Evolutionary conservation across 176 grass and related monocot genomes (phyloP).

Genomic region (Phyllostachys edulis): DNA sequence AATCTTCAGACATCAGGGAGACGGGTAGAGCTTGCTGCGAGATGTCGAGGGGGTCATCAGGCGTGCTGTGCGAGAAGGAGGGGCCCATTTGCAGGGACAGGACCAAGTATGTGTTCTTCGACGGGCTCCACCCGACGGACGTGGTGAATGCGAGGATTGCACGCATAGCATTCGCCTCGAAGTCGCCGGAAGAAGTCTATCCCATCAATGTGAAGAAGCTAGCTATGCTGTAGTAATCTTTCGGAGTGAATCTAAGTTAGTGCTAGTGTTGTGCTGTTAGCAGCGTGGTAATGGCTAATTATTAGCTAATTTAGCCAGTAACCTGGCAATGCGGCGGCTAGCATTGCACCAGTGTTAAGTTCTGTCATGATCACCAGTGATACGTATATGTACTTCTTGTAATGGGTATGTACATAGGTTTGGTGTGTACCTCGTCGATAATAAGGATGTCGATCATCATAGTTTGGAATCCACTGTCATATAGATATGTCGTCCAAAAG

Average conservation of each 20-base stretch:
- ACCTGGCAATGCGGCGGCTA: neutral
- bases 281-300: neutral
- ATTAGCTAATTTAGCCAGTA: neutral
- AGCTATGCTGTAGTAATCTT: slow-evolving; percentile 23
- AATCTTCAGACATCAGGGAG: slow-evolving; percentile 31
- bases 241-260: neutral
- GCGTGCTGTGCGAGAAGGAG: slow-evolving; percentile 44
- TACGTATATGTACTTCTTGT: neutral
- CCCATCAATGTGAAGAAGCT: slow-evolving; percentile 56
- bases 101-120: slow-evolving; percentile 56
- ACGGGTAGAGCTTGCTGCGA: slow-evolving; percentile 50
- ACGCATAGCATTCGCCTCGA: slow-evolving; percentile 39
- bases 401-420: neutral
- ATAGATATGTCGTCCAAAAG: too few relatives aligned
- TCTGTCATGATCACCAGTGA: neutral
- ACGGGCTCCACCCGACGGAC: slow-evolving; percentile 73
- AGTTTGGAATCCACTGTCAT: neutral
- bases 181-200: slow-evolving; percentile 33
- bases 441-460: neutral
- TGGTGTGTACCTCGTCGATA: neutral
- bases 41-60: neutral
- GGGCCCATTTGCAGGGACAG: slow-evolving; percentile 52
- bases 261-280: too few relatives aligned
- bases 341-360: neutral
- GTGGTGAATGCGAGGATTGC: slow-evolving; percentile 54